Evolutionary conservation across 2,329 filamentous ascomycete genomes (phyloP).

Genomic region (Penicillium polonicum): DNA sequence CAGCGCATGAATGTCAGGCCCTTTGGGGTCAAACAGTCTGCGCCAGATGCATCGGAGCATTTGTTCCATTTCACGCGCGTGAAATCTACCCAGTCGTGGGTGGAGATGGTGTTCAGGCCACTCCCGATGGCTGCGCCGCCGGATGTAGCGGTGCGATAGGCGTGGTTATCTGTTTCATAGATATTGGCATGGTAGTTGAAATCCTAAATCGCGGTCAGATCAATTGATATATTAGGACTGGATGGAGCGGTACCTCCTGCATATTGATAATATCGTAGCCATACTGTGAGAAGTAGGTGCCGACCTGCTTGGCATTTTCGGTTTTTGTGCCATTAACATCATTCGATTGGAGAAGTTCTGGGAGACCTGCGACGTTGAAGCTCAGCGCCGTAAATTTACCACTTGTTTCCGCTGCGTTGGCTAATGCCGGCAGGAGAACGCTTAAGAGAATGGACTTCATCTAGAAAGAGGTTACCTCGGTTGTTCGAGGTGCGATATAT

Average conservation of each 20-base stretch:
- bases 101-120: conserved; percentile 64
- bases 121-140: conserved; percentile 64
- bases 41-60: conserved; percentile 52
- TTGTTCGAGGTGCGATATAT: neutral
- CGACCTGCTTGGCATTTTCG: conserved; percentile 58
- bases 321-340: conserved; percentile 62
- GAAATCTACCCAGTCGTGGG: conserved; percentile 57
- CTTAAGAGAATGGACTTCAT: conserved; percentile 10
- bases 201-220: conserved; percentile 42
- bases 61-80: conserved; percentile 58
- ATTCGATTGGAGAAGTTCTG: conserved; percentile 55
- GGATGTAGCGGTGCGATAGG: conserved; percentile 62
- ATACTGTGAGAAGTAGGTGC: conserved; percentile 56
- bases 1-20: conserved; percentile 68
- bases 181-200: conserved; percentile 67
- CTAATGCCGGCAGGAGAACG: conserved; percentile 5
- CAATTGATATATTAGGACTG: neutral
- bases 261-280: conserved; percentile 63
- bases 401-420: conserved; percentile 25
- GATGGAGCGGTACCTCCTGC: conserved; percentile 52
- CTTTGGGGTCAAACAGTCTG: conserved; percentile 67
- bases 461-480: neutral
- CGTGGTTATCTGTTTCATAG: conserved; percentile 53
- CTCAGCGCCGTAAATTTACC: conserved; percentile 54
- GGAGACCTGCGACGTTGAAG: conserved; percentile 63